Evolutionary conservation across 1,284 basidiomycete species (phyloP), one percentile per base, ranked within the genome.

Genomic region (Moesziomyces sp.): DNA sequence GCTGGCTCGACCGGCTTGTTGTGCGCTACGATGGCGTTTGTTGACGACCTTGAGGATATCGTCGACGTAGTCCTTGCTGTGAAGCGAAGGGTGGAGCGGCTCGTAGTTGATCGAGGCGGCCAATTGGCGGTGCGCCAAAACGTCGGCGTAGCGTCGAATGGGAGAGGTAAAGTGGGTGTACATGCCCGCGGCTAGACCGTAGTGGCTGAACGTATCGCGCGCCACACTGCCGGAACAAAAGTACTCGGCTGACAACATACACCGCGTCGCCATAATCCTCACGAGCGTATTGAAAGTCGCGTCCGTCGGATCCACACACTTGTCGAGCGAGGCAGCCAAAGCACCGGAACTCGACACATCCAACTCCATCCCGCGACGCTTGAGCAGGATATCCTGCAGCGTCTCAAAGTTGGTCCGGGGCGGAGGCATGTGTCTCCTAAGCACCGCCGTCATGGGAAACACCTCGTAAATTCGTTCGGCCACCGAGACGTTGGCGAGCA

Each of bases 181-280:
- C 75, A 99, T 99, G 0, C 91, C 89, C 78, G 90, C 95, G 0
- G 97, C 97, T 19, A 99, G 89, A 57, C 97, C 97, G 83, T 99
- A 99, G 85, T 99, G 97, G 1, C 92, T 91, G 83, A 97, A 99
- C 0, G 93, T 91, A 78, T 97, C 94, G 62, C 91, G 89, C 0
- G 91, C 90, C 5, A 98, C 94, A 76, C 92, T 94, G 10, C 97
- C 97, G 0, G 94, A 92, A 83, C 93, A 94, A 86, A 99, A 98
- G 85, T 99, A 99, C 85, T 99, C 97, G 28, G 97, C 97, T 0
- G 94, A 91, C 19, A 98, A 88, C 97, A 99, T 98, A 84, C 97
- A 99, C 19, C 97, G 88, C 1, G 97, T 99, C 2, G 97, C 95
- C 94, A 99, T 98, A 85, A 99, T 98, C 46, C 97, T 90, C 48